A percentile compares a stretch with the other conserved stretches of the same genome.
Evolutionary conservation across 805 yeast genomes (phyloP).

Genomic region (Wickerhamiella lipophila): DNA sequence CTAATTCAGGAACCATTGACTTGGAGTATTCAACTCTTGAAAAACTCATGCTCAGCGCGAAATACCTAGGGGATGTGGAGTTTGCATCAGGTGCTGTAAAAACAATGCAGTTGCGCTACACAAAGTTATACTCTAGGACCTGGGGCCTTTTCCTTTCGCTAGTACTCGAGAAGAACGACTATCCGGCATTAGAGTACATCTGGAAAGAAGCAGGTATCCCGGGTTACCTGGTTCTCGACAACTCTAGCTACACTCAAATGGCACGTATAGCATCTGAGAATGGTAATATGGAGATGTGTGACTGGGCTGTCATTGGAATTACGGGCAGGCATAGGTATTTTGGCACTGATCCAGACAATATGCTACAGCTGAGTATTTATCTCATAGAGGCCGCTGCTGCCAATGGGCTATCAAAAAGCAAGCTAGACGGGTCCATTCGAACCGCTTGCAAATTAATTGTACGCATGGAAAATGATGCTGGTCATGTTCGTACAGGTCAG

Average conservation of each 20-base stretch:
- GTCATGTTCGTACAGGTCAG: conserved; percentile 14
- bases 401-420: conserved; percentile 14
- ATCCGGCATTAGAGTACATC: conserved; percentile 23
- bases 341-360: neutral
- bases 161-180: conserved; percentile 19
- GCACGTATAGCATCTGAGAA: conserved; percentile 21
- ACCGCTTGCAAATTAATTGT: conserved; percentile 20
- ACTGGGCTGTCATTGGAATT: conserved; percentile 25
- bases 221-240: conserved; percentile 26
- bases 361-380: conserved; percentile 12
- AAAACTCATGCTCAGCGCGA: conserved; percentile 20
- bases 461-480: conserved; percentile 19
- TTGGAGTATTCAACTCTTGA: conserved; percentile 21
- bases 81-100: conserved; percentile 22
- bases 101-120: conserved; percentile 14
- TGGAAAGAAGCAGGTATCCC: conserved; percentile 23
- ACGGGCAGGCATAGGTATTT: conserved; percentile 21
- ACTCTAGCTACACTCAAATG: conserved; percentile 22
- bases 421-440: conserved; percentile 15
- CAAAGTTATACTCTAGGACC: conserved; percentile 23
- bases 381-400: conserved; percentile 21
- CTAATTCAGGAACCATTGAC: conserved; percentile 19
- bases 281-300: conserved; percentile 24
- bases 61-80: conserved; percentile 23
- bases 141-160: conserved; percentile 26